A percentile compares a stretch with the other conserved stretches of the same genome.
These are phyloP conservation scores for Xylariaceae sp. DNA, from an alignment of 2,329 filamentous ascomycete genomes.

Conservation along the genomic window DNA sequence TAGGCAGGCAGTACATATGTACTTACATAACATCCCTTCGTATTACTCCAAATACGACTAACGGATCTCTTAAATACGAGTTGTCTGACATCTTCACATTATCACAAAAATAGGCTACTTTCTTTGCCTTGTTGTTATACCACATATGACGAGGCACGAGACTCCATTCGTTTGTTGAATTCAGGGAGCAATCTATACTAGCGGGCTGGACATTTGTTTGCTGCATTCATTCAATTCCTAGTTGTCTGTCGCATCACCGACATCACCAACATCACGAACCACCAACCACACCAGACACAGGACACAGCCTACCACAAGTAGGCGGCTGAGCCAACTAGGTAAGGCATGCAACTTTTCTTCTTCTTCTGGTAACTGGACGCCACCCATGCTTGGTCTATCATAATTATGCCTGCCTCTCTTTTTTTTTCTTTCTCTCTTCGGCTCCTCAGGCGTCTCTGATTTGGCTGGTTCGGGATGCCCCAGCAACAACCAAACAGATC, in stretches of 20 bases:
- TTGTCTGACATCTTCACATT: no score
- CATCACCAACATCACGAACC: background rate
- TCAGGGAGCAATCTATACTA: no score
- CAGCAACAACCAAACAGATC: no score
- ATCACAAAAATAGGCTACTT: no score
- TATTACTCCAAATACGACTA: no score
- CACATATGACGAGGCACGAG: no score
- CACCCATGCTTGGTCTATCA: background rate
- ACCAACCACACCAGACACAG: no score
- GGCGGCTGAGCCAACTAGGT: background rate
- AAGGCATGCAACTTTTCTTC: background rate
- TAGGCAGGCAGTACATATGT: no score
- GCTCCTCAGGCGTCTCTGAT: slow-evolving; percentile 21
- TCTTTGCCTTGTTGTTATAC: no score
- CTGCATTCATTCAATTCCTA: background rate
- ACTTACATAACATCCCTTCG: no score
- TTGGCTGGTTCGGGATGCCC: background rate
- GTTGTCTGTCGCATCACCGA: background rate
- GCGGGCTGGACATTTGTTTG: background rate
- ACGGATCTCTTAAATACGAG: no score
- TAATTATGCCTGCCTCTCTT: background rate
- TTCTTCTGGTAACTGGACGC: background rate
- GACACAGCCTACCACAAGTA: background rate
- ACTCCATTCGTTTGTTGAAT: no score
- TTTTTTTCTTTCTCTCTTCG: slow-evolving; percentile 2